A percentile compares a stretch with the other conserved stretches of the same genome.
These are phyloP conservation scores for Escallonia herrerae DNA, from an alignment of 129 eudicot genomes.

Conservation along the genomic window DNA sequence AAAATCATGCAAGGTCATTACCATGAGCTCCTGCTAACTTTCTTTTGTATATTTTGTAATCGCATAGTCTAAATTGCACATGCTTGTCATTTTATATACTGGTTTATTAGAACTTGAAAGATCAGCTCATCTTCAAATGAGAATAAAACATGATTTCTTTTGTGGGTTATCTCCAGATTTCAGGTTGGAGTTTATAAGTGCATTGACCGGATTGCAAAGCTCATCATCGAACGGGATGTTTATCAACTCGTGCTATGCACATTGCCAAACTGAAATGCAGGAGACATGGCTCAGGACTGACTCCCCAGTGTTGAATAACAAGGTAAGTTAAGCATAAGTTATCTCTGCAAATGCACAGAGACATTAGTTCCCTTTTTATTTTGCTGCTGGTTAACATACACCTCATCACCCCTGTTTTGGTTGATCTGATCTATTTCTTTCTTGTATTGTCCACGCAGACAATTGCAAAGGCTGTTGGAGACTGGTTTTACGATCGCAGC, in stretches of 20 bases:
- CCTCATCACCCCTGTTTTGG: neutral
- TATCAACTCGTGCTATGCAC: slow-evolving; percentile 88
- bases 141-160: too few species aligned
- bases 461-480: slow-evolving; percentile 88
- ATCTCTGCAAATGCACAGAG: too few species aligned
- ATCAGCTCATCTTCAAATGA: neutral
- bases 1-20: slow-evolving; percentile 53
- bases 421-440: too few species aligned
- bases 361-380: too few species aligned
- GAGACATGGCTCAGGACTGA: slow-evolving; percentile 80
- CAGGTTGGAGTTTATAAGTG: slow-evolving; percentile 50
- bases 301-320: slow-evolving; percentile 59
- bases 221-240: slow-evolving; percentile 65
- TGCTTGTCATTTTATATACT: too few species aligned
- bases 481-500: slow-evolving; percentile 71
- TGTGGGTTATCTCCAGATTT: slow-evolving; percentile 30
- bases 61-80: neutral
- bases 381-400: too few species aligned
- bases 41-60: too few species aligned
- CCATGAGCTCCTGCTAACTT: neutral
- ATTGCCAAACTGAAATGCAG: slow-evolving; percentile 88
- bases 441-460: slow-evolving; percentile 32
- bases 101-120: too few species aligned
- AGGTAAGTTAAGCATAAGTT: slow-evolving; percentile 26
- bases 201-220: slow-evolving; percentile 37